Percentiles rank a stretch among this genome's conserved stretches.
phyloP scores from a whole-genome alignment of 2,329 filamentous ascomycete species.

The Emericellopsis cladophorae region DNA sequence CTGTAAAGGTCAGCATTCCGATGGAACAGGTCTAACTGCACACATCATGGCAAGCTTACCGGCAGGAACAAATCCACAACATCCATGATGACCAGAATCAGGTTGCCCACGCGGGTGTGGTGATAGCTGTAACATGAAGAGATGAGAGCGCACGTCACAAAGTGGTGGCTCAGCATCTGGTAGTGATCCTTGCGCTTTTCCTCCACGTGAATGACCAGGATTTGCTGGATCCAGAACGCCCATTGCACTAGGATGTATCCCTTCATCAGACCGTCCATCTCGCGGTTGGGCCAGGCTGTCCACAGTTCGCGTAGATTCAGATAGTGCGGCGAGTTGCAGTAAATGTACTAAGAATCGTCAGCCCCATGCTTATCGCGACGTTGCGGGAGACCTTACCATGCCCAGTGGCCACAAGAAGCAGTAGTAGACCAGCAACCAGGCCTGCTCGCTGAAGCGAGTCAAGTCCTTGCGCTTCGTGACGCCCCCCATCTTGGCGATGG shows the following conservation, averaged over 20 bases:
- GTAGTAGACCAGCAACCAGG: slow-evolving; percentile 82
- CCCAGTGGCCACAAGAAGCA: slow-evolving; percentile 70
- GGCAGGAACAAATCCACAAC: slow-evolving; percentile 80
- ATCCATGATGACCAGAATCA: slow-evolving; percentile 89
- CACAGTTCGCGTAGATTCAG: slow-evolving; percentile 68
- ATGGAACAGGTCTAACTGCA: background rate
- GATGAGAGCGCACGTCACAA: slow-evolving; percentile 76
- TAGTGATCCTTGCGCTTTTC: slow-evolving; percentile 87
- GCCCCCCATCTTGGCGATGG: slow-evolving; percentile 60
- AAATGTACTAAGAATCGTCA: slow-evolving; percentile 52
- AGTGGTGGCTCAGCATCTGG: slow-evolving; percentile 93
- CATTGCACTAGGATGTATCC: slow-evolving; percentile 84
- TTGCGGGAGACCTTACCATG: slow-evolving; percentile 41
- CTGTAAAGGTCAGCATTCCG: slow-evolving; percentile 26
- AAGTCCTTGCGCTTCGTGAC: slow-evolving; percentile 65
- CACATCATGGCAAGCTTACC: slow-evolving; percentile 34
- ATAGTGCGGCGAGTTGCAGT: slow-evolving; percentile 66
- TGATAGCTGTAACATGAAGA: slow-evolving; percentile 76
- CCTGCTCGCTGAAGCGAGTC: slow-evolving; percentile 85
- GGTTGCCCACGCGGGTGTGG: slow-evolving; percentile 74
- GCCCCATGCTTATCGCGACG: background rate
- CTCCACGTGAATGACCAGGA: slow-evolving; percentile 89
- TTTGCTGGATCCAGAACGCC: slow-evolving; percentile 88
- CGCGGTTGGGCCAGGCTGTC: slow-evolving; percentile 71
- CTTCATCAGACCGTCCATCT: slow-evolving; percentile 65